phyloP scores from a whole-genome alignment of 768 basidiomycete genomes.

The Pulveroboletus ravenelii region DNA sequence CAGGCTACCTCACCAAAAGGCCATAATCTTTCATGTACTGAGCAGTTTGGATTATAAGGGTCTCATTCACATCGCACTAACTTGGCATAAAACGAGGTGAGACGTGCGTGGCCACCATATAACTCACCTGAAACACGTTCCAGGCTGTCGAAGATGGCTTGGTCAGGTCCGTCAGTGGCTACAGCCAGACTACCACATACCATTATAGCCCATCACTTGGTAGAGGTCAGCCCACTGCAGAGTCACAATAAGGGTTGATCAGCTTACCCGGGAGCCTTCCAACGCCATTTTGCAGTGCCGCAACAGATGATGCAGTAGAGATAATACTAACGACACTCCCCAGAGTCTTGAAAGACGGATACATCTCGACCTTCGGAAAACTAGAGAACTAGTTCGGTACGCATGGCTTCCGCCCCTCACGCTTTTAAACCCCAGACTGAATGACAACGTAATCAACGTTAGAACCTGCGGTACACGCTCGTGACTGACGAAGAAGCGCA shows the following conservation, averaged over 20 bases:
- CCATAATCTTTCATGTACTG: constrained; percentile 49
- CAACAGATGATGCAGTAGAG: constrained; percentile 6
- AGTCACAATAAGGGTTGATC: neutral
- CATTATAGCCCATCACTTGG: constrained; percentile 31
- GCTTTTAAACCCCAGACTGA: constrained; percentile 9
- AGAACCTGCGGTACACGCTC: constrained; percentile 1
- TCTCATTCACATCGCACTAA: constrained; percentile 57
- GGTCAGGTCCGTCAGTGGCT: constrained; percentile 2
- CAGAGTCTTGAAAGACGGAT: constrained; percentile 4
- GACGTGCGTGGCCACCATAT: neutral
- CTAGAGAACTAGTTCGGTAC: neutral
- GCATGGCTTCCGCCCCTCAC: neutral
- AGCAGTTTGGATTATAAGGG: constrained; percentile 46
- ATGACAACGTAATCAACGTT: neutral
- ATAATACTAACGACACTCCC: constrained; percentile 10
- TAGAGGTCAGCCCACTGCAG: constrained; percentile 2
- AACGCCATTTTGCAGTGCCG: constrained; percentile 27
- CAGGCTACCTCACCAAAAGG: constrained; percentile 35
- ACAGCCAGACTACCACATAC: constrained; percentile 8
- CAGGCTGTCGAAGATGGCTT: constrained; percentile 40
- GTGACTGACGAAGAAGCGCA: neutral
- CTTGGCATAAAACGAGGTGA: neutral
- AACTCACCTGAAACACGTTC: constrained; percentile 59
- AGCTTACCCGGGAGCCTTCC: constrained; percentile 29
- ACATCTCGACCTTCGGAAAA: constrained; percentile 7